phyloP scores from a whole-genome alignment of 768 basidiomycete genomes.

The Albatrellus ellisii region DNA sequence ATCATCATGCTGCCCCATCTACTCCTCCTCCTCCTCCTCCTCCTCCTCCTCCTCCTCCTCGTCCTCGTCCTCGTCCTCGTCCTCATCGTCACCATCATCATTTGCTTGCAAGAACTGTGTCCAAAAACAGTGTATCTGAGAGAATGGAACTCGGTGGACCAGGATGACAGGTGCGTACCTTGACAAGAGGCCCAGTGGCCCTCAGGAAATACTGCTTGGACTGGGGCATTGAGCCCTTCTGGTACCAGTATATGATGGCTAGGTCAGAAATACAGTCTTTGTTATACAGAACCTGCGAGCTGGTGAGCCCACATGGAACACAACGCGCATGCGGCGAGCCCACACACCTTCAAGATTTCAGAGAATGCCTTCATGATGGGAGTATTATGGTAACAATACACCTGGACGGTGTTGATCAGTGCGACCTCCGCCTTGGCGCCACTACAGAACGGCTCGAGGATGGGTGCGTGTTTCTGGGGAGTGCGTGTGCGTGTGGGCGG shows the following conservation, averaged over 20 bases:
- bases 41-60: constrained; percentile 81
- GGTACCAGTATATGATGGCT: constrained; percentile 96
- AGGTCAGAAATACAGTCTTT: constrained; percentile 92
- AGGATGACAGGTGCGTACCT: constrained; percentile 32
- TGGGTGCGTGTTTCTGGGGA: constrained; percentile 62
- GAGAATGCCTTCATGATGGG: constrained; percentile 92
- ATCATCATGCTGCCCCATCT: background rate
- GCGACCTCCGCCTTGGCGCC: constrained; percentile 85
- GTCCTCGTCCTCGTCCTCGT: constrained; percentile 39
- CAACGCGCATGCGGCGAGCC: background rate
- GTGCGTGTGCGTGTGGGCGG: background rate
- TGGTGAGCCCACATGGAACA: background rate
- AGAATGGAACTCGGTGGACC: background rate
- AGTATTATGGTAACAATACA: constrained; percentile 94
- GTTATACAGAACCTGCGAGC: constrained; percentile 76
- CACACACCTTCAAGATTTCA: constrained; percentile 74
- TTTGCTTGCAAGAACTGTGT: constrained; percentile 80
- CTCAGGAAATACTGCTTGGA: constrained; percentile 94
- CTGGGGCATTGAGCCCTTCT: constrained; percentile 93
- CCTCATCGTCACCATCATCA: constrained; percentile 70
- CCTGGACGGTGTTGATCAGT: constrained; percentile 89
- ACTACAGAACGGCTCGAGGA: constrained; percentile 84
- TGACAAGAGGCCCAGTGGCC: constrained; percentile 76
- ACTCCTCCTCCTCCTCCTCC: constrained; percentile 51
- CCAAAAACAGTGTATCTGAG: background rate